Conservation (phyloP, 2,329 filamentous ascomycete species). For the Cercospora zeae-maydis region DNA sequence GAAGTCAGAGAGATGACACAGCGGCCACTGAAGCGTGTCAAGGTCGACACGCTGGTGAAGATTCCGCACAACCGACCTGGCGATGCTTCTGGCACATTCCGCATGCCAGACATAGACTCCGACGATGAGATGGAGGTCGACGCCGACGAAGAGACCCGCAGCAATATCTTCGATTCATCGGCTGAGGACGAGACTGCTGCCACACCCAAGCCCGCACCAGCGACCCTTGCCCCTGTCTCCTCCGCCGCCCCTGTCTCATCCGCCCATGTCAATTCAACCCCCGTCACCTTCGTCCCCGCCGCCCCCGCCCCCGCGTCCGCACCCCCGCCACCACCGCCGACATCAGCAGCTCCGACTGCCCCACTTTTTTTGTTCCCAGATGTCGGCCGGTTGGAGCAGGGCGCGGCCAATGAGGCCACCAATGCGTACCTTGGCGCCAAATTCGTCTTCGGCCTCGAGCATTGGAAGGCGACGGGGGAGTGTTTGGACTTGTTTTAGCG, state of each 20-base stretch:
- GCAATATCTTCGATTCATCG: conserved; percentile 28
- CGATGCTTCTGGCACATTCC: conserved; percentile 31
- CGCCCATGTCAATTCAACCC: background rate
- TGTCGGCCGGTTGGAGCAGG: conserved; percentile 1
- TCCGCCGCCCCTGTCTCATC: background rate
- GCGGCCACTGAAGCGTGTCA: conserved; percentile 32
- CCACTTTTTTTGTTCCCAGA: conserved; percentile 7
- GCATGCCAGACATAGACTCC: conserved; percentile 32
- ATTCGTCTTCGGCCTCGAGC: conserved; percentile 15
- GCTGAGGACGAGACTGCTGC: conserved; percentile 2
- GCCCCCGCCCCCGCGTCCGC: background rate
- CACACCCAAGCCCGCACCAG: background rate
- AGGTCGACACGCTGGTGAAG: conserved; percentile 30
- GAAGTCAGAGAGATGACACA: conserved; percentile 29
- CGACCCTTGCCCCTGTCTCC: background rate
- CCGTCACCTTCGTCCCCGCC: no score
- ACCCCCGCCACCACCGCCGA: background rate
- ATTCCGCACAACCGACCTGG: conserved; percentile 35
- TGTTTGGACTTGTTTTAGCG: background rate
- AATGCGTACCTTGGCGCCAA: conserved; percentile 10
- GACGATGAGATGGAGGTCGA: conserved; percentile 38
- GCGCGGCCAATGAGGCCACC: background rate
- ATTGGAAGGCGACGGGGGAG: conserved; percentile 7
- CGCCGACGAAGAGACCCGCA: conserved; percentile 20
- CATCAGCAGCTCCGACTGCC: background rate